Base-by-base conservation (phyloP, 345 rosid species). In the Noccaea caerulescens region DNA sequence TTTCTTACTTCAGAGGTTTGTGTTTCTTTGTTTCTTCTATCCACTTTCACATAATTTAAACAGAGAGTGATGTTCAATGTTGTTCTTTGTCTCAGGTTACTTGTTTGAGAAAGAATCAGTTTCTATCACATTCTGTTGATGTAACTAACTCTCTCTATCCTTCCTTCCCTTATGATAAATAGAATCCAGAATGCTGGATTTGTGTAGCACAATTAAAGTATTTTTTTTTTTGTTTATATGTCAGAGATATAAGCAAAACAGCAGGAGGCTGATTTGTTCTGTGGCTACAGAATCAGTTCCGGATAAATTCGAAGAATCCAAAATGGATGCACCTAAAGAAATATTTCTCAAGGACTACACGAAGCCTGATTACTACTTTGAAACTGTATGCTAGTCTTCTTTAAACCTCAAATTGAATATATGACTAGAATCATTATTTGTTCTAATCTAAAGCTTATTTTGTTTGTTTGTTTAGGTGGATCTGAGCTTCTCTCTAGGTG, bases 341-440 rank as follows among this genome's bases (percentile, higher is more conserved):
- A 86, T 95, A 34, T 95, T 92, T 80, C 76, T 92, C 80, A 95
- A 95, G 89, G 91, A 92, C 76, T 92, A 95, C 81, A 87, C 86
- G 53, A 83, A 82, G 68, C 99, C 99, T 65, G 91, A 92, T 76
- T 90, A 88, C 80, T 95, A 88, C 78, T 95, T 95, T 72, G 97
- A 88, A 55, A 75, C 85, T 71, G 99, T 92, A 83, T 69, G 54
- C 14, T 69, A 37, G 0, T 33, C 67, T 37, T 64, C 30, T 16
- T 52, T 32, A 10, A 36, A 46, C 30, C 52, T 12, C 54, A 33
- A 50, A 55, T 13, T 49, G 49, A 56, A 50, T 4, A 0, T 53
- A 54, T 27, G 54, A 12, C 0, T 69, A 10, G 47, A 10, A 20
- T 49, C 53, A 49, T 42, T 33, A 2, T 51, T 33, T 44, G 37